Evolutionary conservation across 1,284 basidiomycete species (phyloP), one percentile per base, ranked within the genome.

Genomic region (Anthracocystis setariae): DNA sequence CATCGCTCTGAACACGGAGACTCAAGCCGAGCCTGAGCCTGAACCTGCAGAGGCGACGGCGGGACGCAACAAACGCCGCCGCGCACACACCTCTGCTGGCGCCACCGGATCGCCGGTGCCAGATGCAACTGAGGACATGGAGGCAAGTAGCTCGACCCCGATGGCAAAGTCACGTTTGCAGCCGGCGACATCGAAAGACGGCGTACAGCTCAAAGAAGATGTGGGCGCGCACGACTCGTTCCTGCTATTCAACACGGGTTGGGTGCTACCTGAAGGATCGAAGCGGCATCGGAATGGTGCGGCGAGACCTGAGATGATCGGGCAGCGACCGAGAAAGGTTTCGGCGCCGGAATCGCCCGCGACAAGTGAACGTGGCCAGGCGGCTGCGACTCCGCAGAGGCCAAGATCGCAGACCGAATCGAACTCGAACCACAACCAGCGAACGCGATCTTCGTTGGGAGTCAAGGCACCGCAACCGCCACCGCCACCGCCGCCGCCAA

Each of bases 231-330:
- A 88, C 67, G 88, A 88, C 55, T 90, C 90, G 37, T 96, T 95
- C 86, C 88, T 86, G 78, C 85, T 90, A 84, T 96, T 95, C 84
- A 90, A 96, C 70, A 85, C 86, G 20, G 93, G 93, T 2, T 96
- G 93, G 93, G 92, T 95, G 17, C 84, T 95, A 17, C 91, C 92
- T 9, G 85, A 88, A 9, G 91, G 90, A 3, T 52, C 69, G 21
- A 72, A 72, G 49, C 69, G 69, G 24, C 53, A 72, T 39, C 55
- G 69, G 13, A 54, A 29, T 8, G 40, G 39, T 1, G 50, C 58
- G 29, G 57, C 60, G 8, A 42, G 55, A 46, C 63, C 63, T 7
- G 60, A 63, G 37, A 57, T 63, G 58, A 58, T 62, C 20, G 69
- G 55, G 5, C 60, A 67, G 53, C 44, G 64, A 13, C 64, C 69